These are phyloP conservation scores for Exophiala sp. DNA, from an alignment of 2,329 filamentous ascomycete species.

Conservation along the genomic window DNA sequence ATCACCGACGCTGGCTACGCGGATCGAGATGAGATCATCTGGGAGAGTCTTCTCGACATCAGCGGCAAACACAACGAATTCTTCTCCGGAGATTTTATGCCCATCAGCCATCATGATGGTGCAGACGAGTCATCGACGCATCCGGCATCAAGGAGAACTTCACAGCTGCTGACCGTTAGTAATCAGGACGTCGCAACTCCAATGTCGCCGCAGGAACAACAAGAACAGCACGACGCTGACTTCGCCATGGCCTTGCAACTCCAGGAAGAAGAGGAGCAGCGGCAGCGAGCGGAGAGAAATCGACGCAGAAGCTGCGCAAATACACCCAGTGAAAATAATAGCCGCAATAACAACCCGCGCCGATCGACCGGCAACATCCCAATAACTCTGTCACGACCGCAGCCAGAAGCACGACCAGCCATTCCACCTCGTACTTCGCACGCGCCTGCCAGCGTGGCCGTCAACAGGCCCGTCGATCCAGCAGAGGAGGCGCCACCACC, in stretches of 20 bases:
- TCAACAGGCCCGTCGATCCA: slow-evolving; percentile 32
- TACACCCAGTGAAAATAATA: slow-evolving; percentile 7
- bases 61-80: slow-evolving; percentile 79
- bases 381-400: slow-evolving; percentile 10
- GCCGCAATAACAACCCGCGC: slow-evolving; percentile 20
- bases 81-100: slow-evolving; percentile 83
- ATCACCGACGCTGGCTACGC: slow-evolving; percentile 93
- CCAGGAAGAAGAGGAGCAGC: slow-evolving; percentile 81
- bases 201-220: slow-evolving; percentile 50
- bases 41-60: slow-evolving; percentile 89
- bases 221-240: slow-evolving; percentile 68
- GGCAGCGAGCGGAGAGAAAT: slow-evolving; percentile 24
- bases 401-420: slow-evolving; percentile 38
- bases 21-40: slow-evolving; percentile 84
- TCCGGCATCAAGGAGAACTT: slow-evolving; percentile 19
- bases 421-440: slow-evolving; percentile 43
- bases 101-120: slow-evolving; percentile 60
- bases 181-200: slow-evolving; percentile 15
- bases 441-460: slow-evolving; percentile 20
- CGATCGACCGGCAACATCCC: slow-evolving; percentile 24
- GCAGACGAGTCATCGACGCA: slow-evolving; percentile 14
- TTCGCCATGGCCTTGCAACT: slow-evolving; percentile 87
- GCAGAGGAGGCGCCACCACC: slow-evolving; percentile 55
- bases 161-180: slow-evolving; percentile 16
- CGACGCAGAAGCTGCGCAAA: slow-evolving; percentile 23